Percentiles rank a stretch among this genome's conserved stretches.
Evolutionary conservation across 768 basidiomycete genomes (phyloP).

Genomic region (Cantharellus cinnabarinus): DNA sequence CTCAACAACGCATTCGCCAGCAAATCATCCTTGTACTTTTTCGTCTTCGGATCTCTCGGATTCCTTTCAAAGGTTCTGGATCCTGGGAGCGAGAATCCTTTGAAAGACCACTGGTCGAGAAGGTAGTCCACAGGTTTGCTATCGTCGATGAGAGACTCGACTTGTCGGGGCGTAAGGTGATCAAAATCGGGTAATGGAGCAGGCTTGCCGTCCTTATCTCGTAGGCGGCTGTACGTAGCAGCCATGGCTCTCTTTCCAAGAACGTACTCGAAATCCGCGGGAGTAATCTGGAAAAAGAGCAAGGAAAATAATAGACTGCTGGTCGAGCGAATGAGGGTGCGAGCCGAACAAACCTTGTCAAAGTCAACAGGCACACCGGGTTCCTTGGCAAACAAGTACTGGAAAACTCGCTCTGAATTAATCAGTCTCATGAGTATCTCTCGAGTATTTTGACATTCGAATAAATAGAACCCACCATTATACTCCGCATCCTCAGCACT

Average conservation of each 20-base stretch:
- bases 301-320: background rate
- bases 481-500: conserved; percentile 5
- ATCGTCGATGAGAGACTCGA: background rate
- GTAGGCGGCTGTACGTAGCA: background rate
- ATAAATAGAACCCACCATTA: background rate
- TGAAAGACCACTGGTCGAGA: background rate
- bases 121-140: background rate
- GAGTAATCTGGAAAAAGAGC: background rate
- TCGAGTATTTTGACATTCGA: background rate
- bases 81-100: background rate
- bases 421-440: background rate
- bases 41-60: background rate
- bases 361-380: background rate
- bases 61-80: background rate
- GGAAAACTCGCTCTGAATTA: background rate
- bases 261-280: background rate
- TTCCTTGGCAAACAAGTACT: background rate
- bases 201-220: background rate
- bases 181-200: background rate
- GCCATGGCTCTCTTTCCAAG: background rate
- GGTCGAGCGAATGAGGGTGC: background rate
- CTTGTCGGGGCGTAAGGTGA: background rate
- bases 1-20: conserved; percentile 7
- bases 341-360: background rate
- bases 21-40: conserved; percentile 5